Conservation (phyloP, 306 rosid species). For the Cicer chorassanicum region DNA sequence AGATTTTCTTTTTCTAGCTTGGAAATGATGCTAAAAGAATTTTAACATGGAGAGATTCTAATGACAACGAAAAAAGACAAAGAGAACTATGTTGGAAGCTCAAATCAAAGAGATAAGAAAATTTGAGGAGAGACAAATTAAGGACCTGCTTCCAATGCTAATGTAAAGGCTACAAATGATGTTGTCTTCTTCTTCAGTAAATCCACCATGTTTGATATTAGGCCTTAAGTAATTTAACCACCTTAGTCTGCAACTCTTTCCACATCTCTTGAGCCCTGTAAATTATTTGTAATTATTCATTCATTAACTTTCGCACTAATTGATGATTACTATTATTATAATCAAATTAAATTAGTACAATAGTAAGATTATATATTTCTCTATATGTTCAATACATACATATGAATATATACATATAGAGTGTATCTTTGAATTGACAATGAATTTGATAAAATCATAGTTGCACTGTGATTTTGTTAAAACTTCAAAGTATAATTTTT, state of each 20-base stretch:
- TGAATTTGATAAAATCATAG: no score
- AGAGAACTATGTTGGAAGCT: conserved; percentile 41
- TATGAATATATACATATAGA: no score
- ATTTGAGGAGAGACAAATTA: conserved; percentile 9
- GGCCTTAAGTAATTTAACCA: conserved; percentile 98
- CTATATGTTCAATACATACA: no score
- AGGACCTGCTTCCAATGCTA: conserved; percentile 98
- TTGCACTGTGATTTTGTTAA: no score
- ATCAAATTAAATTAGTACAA: neutral
- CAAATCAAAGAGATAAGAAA: conserved; percentile 26
- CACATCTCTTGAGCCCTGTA: conserved; percentile 96
- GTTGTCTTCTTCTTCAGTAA: conserved; percentile 98
- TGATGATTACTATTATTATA: conserved; percentile 38
- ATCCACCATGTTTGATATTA: conserved; percentile 96
- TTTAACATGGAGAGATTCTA: conserved; percentile 44
- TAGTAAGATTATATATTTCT: no score
- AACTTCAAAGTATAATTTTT: no score
- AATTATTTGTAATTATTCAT: conserved; percentile 33
- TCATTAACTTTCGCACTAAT: conserved; percentile 23
- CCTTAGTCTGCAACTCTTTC: conserved; percentile 93
- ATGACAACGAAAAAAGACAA: conserved; percentile 67
- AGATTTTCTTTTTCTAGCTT: conserved; percentile 12
- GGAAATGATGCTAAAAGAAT: conserved; percentile 8
- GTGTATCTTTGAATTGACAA: no score
- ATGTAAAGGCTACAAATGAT: conserved; percentile 93